These are phyloP conservation scores for Suhomyces wounanorum DNA, from an alignment of 1,139 yeast species.

Conservation along the genomic window DNA sequence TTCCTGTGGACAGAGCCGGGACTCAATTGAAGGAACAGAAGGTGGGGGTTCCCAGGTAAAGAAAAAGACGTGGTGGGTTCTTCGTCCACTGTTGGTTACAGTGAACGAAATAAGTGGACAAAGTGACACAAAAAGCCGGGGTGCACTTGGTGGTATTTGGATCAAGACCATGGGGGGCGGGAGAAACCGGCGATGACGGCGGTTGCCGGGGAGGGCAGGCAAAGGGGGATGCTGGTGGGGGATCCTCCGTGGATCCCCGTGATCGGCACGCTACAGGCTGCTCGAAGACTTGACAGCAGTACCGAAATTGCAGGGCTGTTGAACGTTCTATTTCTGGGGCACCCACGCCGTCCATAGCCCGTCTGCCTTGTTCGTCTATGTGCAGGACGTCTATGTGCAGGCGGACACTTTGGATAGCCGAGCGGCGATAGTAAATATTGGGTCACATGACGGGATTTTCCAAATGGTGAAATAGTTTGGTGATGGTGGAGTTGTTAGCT, in stretches of 20 bases:
- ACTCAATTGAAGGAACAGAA: slow-evolving; percentile 8
- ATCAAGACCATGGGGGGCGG: neutral
- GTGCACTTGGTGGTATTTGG: neutral
- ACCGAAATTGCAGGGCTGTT: too few relatives aligned
- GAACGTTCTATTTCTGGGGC: too few relatives aligned
- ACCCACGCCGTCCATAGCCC: neutral
- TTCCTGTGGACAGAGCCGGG: neutral
- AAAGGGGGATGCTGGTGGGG: neutral
- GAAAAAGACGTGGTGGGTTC: slow-evolving; percentile 5
- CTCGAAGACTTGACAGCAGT: too few relatives aligned
- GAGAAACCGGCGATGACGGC: neutral
- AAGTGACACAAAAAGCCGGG: slow-evolving; percentile 7
- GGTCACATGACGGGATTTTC: neutral
- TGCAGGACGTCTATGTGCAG: neutral
- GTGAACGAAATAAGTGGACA: slow-evolving; percentile 6
- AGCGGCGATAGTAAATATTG: neutral
- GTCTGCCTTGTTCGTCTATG: neutral
- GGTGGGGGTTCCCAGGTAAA: slow-evolving; percentile 2
- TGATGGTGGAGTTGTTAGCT: slow-evolving; percentile 3
- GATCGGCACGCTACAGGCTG: too few relatives aligned
- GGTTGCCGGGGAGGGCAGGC: neutral
- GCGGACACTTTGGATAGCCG: neutral
- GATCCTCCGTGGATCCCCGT: neutral
- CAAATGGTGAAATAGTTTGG: neutral
- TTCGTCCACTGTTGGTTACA: slow-evolving; percentile 1